A percentile compares a stretch with the other conserved stretches of the same genome.
These are phyloP conservation scores for Euphorbia lathyris DNA, from an alignment of 345 rosid genomes.

Conservation along the genomic window DNA sequence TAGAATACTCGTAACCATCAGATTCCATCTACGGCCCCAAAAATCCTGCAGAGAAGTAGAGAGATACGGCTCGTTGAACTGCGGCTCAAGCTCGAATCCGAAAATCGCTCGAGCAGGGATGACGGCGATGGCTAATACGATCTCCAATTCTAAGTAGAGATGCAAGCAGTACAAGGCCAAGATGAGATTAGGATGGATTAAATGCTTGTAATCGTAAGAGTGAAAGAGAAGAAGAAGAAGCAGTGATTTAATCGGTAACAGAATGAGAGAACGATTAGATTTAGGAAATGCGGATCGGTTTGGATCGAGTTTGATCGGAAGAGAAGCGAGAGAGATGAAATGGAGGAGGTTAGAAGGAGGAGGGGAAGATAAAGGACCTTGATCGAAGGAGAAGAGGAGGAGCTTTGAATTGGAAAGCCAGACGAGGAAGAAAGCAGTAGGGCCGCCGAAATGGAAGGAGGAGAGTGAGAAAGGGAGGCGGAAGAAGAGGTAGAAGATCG, in stretches of 20 bases:
- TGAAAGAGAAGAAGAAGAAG: conserved; percentile 30
- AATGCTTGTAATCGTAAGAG: conserved; percentile 30
- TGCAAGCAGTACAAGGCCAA: conserved; percentile 36
- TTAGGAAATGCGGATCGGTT: neutral
- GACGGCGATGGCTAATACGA: conserved; percentile 28
- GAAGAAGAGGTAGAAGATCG: conserved; percentile 7
- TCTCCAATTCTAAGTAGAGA: conserved; percentile 42
- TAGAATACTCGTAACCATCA: conserved; percentile 50
- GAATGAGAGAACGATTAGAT: neutral
- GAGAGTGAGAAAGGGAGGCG: conserved; percentile 11
- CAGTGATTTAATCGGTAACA: neutral
- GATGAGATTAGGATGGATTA: conserved; percentile 29
- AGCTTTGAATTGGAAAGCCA: conserved; percentile 20
- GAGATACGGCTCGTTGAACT: conserved; percentile 58
- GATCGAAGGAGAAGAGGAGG: conserved; percentile 13
- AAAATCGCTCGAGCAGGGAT: conserved; percentile 38
- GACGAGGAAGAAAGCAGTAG: neutral
- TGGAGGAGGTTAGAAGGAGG: neutral
- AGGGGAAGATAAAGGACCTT: conserved; percentile 5
- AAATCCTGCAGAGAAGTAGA: conserved; percentile 77
- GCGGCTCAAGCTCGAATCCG: conserved; percentile 58
- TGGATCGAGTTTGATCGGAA: conserved; percentile 7
- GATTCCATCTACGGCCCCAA: conserved; percentile 81
- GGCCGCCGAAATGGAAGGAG: neutral
- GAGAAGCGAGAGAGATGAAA: neutral